These are phyloP conservation scores for Fusarium dlaminii DNA, from an alignment of 2,329 filamentous ascomycete species.

Conservation along the genomic window DNA sequence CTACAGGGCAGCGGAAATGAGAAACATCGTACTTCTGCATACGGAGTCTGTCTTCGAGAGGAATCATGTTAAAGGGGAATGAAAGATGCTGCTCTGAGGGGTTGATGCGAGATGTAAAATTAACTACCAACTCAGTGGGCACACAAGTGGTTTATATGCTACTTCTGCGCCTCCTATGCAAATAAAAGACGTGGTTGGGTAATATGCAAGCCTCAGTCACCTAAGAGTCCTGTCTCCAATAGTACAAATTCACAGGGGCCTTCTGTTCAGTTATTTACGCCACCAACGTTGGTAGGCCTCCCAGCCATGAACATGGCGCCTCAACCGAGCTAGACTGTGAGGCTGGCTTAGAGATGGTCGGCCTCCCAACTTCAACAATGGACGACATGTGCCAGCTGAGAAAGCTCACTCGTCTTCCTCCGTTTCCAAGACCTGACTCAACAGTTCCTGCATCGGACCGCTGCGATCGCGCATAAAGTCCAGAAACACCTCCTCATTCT, in stretches of 20 bases:
- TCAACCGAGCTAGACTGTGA: not conserved
- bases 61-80: not conserved
- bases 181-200: accelerated
- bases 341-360: not conserved
- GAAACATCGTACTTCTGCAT: not conserved
- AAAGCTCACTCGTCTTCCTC: too few species aligned
- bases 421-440: not conserved
- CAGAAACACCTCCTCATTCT: not conserved
- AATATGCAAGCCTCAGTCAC: not conserved
- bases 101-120: too few species aligned
- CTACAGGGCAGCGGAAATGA: accelerated
- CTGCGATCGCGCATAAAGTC: not conserved
- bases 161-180: accelerated
- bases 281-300: not conserved
- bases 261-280: too few species aligned
- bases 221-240: accelerated
- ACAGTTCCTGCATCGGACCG: not conserved
- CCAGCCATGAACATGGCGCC: not conserved
- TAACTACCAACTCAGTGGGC: not conserved
- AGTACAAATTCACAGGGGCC: not conserved
- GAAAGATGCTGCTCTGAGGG: not conserved
- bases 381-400: accelerated
- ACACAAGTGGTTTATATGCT: not conserved
- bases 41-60: not conserved
- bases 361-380: not conserved